Evolutionary conservation across 371 early-diverging fungal species (phyloP), one percentile per base, ranked within the genome.

Genomic region (Mucor circinelloides): DNA sequence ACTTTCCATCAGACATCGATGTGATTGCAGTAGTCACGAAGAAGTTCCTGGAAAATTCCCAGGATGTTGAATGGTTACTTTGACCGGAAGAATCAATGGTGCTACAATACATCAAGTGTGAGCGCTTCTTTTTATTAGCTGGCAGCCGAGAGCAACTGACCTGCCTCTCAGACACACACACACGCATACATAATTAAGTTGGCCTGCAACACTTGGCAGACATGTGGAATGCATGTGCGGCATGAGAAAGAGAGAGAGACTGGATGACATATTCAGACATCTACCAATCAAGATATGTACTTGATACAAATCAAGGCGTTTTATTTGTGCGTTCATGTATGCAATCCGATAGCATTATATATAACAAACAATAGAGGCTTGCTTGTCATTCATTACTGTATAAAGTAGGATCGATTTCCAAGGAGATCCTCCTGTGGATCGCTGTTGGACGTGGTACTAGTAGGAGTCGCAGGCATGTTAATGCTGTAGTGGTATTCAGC

Each of bases 31-130:
- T 63, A 52, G 63, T 63, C 63, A 60, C 63, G 15, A 12, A 54
- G 63, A 63, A 63, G 52, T 52, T 54, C 54, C 38, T 63, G 19
- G 63, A 63, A 63, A 32, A 25, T 61, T 32, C 50, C 52, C 52
- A 52, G 52, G 52, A 52, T 27, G 27, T 40, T 52, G 52, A 52
- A 52, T 23, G 52, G 25, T 52, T 52, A 17, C 5, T 6, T 40
- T 40, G 13, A 0, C 17, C 17, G 40, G 5, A 40, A 17, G 40
- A 40, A 17, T 17, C 40, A 40, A 40, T 40, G 40, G 40, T 40
- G 40, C 40, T 15, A 40, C 40, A 3, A 3, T 40, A 38, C 38
- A 38, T 38, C 15, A 38, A 38, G 40, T 17, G 40, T 17, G 40
- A n/a, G n/a, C n/a, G n/a, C n/a, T n/a, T n/a, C n/a, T n/a, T n/a